Evolutionary conservation across 1,284 basidiomycete species (phyloP).

Genomic region (Ustilago lituana): DNA sequence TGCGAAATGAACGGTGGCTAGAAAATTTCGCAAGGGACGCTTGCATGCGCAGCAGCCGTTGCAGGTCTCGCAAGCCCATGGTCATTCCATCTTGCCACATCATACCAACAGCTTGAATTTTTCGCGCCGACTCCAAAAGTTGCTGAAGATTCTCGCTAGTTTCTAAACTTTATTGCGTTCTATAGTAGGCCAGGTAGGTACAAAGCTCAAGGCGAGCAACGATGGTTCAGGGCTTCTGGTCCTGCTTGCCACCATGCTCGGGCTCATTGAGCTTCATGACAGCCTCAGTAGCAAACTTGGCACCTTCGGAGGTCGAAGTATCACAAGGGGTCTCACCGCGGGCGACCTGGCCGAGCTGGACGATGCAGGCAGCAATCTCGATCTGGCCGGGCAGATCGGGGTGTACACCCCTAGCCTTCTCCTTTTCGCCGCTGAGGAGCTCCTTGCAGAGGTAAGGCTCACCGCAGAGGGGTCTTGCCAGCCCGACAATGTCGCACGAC

Average conservation of each 20-base stretch:
- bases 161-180: too few species aligned
- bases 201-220: too few species aligned
- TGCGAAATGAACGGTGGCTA: too few species aligned
- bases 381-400: slow-evolving; percentile 36
- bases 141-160: too few species aligned
- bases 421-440: slow-evolving; percentile 32
- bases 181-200: too few species aligned
- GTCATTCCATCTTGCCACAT: too few species aligned
- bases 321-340: slow-evolving; percentile 27
- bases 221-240: too few species aligned
- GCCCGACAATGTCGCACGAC: slow-evolving; percentile 51
- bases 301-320: slow-evolving; percentile 47
- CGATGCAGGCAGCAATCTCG: slow-evolving; percentile 39
- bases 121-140: too few species aligned
- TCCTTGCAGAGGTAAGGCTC: slow-evolving; percentile 47
- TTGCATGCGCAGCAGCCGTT: too few species aligned
- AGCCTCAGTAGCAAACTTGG: slow-evolving; percentile 34
- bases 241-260: slow-evolving; percentile 40
- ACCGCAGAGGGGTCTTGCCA: slow-evolving; percentile 41
- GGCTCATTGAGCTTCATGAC: slow-evolving; percentile 31
- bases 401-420: slow-evolving; percentile 32
- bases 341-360: slow-evolving; percentile 40
- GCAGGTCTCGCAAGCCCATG: too few species aligned
- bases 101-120: too few species aligned
- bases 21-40: too few species aligned